These are phyloP conservation scores for Nicotiana obtusifolia DNA, from an alignment of 257 asterid species.

Conservation along the genomic window DNA sequence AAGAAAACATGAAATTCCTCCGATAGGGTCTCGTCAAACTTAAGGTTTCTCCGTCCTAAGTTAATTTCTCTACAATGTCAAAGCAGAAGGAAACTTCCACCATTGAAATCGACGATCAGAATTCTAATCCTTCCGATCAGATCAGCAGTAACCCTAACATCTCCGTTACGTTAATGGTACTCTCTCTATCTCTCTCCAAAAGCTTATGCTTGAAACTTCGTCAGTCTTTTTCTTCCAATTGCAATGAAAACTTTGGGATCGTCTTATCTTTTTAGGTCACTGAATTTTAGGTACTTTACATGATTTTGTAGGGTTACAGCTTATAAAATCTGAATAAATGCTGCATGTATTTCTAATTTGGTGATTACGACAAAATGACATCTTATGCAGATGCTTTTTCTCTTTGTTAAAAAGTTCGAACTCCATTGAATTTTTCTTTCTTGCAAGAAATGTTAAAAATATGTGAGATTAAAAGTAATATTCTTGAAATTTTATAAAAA, in stretches of 20 bases:
- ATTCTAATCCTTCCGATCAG: conserved; percentile 32
- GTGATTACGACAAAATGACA: conserved; percentile 42
- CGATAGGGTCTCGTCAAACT: not conserved
- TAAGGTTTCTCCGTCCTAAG: not conserved
- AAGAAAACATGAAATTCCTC: not conserved
- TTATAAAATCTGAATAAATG: conserved; percentile 86
- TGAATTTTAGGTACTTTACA: conserved; percentile 2
- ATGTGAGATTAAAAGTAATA: too few relatives aligned
- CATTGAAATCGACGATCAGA: conserved; percentile 62
- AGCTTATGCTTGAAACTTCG: not conserved
- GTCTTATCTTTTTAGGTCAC: not conserved
- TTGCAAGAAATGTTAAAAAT: too few relatives aligned
- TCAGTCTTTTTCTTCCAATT: not conserved
- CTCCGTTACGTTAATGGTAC: conserved; percentile 69
- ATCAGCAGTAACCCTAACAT: conserved; percentile 50
- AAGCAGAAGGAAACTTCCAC: conserved; percentile 44
- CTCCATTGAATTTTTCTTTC: too few relatives aligned
- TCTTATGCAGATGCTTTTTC: too few relatives aligned
- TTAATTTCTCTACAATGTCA: conserved; percentile 32
- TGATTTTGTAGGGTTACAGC: conserved; percentile 54
- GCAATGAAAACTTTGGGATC: not conserved
- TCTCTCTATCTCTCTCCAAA: not conserved
- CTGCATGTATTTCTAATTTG: conserved; percentile 89
- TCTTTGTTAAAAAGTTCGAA: too few relatives aligned
- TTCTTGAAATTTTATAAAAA: too few relatives aligned